Conservation (phyloP, 768 basidiomycete genomes). For the Hysterangium stoloniferum region DNA sequence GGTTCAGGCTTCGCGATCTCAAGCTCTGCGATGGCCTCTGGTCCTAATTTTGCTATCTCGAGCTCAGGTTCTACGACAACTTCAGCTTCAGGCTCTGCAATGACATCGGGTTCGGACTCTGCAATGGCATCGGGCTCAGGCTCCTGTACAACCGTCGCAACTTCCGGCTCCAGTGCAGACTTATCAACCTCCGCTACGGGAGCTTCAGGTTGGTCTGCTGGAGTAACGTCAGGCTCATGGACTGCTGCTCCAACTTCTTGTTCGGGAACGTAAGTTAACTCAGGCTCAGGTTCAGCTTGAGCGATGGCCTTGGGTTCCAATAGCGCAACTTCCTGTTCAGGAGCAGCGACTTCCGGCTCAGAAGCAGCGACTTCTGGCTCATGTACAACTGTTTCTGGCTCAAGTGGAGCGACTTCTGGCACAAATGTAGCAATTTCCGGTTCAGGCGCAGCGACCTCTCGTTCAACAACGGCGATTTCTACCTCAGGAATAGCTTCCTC, state of each 20-base stretch:
- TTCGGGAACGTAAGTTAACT: too few relatives aligned
- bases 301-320: background rate
- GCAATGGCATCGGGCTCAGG: background rate
- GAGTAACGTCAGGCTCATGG: too few relatives aligned
- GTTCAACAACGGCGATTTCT: constrained; percentile 15
- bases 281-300: too few relatives aligned
- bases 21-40: background rate
- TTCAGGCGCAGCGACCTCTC: constrained; percentile 15
- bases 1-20: background rate
- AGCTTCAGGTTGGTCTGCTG: too few relatives aligned
- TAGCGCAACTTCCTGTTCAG: background rate
- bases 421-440: background rate
- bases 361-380: constrained; percentile 3
- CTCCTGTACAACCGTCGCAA: background rate
- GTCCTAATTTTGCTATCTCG: background rate
- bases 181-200: too few relatives aligned
- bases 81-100: background rate
- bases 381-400: constrained; percentile 14
- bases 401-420: constrained; percentile 12
- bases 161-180: background rate
- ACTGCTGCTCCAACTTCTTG: constrained; percentile 5
- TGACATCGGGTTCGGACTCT: background rate
- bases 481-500: constrained; percentile 6
- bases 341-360: constrained; percentile 13
- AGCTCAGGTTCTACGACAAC: background rate